Base-by-base conservation (phyloP, 1,284 basidiomycete genomes). In the Rhodotorula sp. region DNA sequence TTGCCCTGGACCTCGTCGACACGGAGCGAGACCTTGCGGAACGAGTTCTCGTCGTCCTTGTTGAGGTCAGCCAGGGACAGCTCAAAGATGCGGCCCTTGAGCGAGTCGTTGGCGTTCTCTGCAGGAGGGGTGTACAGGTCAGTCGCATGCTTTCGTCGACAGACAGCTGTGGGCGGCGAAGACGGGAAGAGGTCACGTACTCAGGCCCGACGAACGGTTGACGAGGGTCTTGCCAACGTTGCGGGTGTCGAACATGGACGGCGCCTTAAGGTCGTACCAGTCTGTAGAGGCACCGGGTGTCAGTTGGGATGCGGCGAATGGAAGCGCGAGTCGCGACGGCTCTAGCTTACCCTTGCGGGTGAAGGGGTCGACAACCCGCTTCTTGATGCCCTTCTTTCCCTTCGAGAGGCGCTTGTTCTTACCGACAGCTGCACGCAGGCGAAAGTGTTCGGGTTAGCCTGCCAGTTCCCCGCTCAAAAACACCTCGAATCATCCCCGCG, bases 201-300 rank as follows among this genome's bases (percentile, higher is more conserved):
- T 64, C 83, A 99, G 86, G 85, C 97, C 97, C 85, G 93, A 91
- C 64, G 96, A 97, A 83, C 96, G 88, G 89, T 99, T 99, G 83
- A 91, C 94, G 79, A 99, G 89, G 73, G 97, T 99, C 89, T 98
- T 98, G 83, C 97, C 97, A 81, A 95, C 90, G 83, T 97, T 97
- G 83, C 91, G 89, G 80, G 91, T 89, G 85, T 98, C 96, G 83
- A 99, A 99, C 85, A 93, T 94, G 78, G 93, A 95, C 70, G 97
- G 97, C 15, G 95, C 96, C 85, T 97, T 98, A 85, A 99, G 91
- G 84, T 98, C 94, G 85, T 96, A 99, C 97, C 97, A 99, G 82
- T 99, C 94, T 95, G 78, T n/a, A 15, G 8, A 43, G 10, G 39
- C 39, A 8, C 39, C 39, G 10, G 39, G 39, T 65, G 56, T 21